Evolutionary conservation across 345 rosid genomes (phyloP).

Genomic region (Clausena lansium): DNA sequence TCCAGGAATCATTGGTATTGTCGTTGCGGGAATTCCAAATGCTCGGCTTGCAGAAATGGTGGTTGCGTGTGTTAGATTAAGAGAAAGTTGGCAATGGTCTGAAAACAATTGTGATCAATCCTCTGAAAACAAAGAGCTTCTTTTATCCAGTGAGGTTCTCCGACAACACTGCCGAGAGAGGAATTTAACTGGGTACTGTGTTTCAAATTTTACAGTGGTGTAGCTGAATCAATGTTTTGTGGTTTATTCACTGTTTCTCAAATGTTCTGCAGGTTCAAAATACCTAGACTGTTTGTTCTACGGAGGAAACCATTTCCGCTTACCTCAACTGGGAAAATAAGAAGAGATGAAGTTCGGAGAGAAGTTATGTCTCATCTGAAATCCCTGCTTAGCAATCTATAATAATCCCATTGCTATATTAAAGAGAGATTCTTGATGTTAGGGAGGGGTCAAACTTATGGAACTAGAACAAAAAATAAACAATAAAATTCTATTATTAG

Average conservation of each 20-base stretch:
- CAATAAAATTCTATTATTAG: too few relatives aligned
- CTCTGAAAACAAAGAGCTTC: constrained; percentile 16
- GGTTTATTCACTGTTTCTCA: neutral
- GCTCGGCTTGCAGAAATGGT: constrained; percentile 69
- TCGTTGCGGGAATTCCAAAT: constrained; percentile 65
- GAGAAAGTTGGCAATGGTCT: constrained; percentile 66
- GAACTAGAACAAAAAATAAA: too few relatives aligned
- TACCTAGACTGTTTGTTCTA: constrained; percentile 58
- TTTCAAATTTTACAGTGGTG: neutral
- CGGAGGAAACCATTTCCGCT: constrained; percentile 71
- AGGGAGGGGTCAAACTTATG: too few relatives aligned
- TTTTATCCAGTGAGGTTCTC: constrained; percentile 53
- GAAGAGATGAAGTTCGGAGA: constrained; percentile 56
- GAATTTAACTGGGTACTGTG: constrained; percentile 56
- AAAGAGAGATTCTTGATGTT: too few relatives aligned
- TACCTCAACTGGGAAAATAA: constrained; percentile 69
- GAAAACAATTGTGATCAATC: constrained; percentile 17
- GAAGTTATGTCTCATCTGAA: constrained; percentile 45
- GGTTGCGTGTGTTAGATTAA: constrained; percentile 60
- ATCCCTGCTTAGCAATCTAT: constrained; percentile 50
- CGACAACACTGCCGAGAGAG: constrained; percentile 42
- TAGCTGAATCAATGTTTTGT: neutral
- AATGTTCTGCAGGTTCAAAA: constrained; percentile 60
- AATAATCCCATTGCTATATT: neutral
- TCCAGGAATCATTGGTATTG: constrained; percentile 51